Evolutionary conservation across 768 basidiomycete genomes (phyloP), one percentile per base, ranked within the genome.

Genomic region (Lactarius indigo): DNA sequence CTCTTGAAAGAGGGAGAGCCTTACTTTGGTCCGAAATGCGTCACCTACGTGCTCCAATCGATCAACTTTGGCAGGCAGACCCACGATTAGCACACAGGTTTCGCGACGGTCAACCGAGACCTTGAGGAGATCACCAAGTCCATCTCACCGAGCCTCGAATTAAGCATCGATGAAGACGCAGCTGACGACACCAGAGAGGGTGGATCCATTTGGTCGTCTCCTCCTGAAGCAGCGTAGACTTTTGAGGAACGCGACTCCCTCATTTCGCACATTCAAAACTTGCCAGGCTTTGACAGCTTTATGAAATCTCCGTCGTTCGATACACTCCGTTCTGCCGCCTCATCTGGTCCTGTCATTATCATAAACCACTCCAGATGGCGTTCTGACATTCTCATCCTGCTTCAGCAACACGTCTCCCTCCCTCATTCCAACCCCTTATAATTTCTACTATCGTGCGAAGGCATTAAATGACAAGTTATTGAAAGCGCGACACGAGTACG

Each of bases 21-120:
- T 18, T 69, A 15, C 15, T 69, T 2, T 69, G 68, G 66, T 61
- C 58, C 1, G 59, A 69, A 60, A 44, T 69, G 37, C 66, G 59
- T 17, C 31, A 59, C 3, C 52, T 69, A 10, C 68, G 68, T 20
- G 8, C 66, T 15, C 13, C 62, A 3, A 31, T 55, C 9, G 37
- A 44, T 31, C 28, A 33, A 26, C 39, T 63, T 31, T 9, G 3
- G 20, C 17, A 17, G 6, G 61, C 28, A 1, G 18, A 63, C 30
- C 20, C 39, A 9, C 12, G n/a, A n/a, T 33, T 63, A 17, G 55
- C 28, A 31, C 10, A 33, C 9, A n/a, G 15, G 3, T 63, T 63
- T 31, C 17, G 18, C n/a, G 1, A 18, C 39, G 2, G 8, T 63
- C 39, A 56, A 41, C n/a, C 18, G 13, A 5, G n/a, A 63, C 6